Base-by-base conservation (phyloP, 2,329 filamentous ascomycete genomes). In the Cladosporium halotolerans region DNA sequence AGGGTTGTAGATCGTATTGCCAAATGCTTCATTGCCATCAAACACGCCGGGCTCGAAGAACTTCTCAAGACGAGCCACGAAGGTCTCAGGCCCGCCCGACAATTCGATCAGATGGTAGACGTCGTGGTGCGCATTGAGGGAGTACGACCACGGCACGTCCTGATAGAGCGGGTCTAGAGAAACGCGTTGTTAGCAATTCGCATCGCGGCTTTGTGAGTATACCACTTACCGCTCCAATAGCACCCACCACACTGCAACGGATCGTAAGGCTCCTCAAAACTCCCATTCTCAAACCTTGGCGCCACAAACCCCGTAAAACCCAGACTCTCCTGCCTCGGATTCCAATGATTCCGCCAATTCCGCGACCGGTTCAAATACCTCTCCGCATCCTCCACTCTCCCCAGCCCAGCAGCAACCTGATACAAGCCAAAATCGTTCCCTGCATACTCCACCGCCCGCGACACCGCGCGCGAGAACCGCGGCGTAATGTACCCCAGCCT, bases 321-420 rank as follows among this genome's bases (percentile, higher is more conserved):
- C 0, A 84, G 73, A 0, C 80, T 80, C 1, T 71, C 73, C 42
- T 81, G 75, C 44, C 79, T 65, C 0, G 76, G 64, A 63, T 88
- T 83, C 84, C 83, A 89, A 58, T 88, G 84, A 62, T 86, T 87
- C 13, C 81, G 76, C 85, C 85, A 89, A 61, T 86, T 84, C 9
- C 77, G 74, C 0, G 82, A 85, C 8, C 84, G 78, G 43, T 77
- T 71, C 23, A 86, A 72, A 59, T 88, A 88, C 50, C 75, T 83
- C 2, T 69, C 57, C 3, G 79, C 78, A 40, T 84, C 80, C 1
- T 69, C 68, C 0, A 61, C 53, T 44, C 78, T 76, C 1, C 73
- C 75, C 2, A 86, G 68, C 0, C 83, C 83, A 1, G 62, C 67
- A 3, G 85, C 85, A 9, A 89, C 81, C 63, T 84, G 80, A 55